Conservation (phyloP, 805 yeast species). For the Schwanniomyces polymorphus region DNA sequence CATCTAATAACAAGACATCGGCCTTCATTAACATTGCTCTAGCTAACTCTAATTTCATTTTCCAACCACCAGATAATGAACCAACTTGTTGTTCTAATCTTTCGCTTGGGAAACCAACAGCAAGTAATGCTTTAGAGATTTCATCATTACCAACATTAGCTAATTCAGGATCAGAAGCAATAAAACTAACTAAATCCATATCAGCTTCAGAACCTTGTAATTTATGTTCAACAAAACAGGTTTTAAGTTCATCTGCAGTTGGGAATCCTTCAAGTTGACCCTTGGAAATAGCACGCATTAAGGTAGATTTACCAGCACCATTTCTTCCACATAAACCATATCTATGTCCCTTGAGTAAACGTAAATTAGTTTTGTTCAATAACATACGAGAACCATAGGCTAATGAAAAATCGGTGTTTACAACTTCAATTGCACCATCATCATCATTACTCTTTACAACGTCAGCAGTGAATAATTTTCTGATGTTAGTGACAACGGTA, state of each 20-base stretch:
- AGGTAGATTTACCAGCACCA: slow-evolving; percentile 98
- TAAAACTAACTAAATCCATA: slow-evolving; percentile 82
- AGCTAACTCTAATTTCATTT: slow-evolving; percentile 97
- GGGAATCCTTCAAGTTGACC: slow-evolving; percentile 99
- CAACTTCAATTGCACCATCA: slow-evolving; percentile 87
- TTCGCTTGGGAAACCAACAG: slow-evolving; percentile 90
- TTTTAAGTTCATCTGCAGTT: slow-evolving; percentile 76
- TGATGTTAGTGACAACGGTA: slow-evolving; percentile 46
- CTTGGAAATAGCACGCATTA: slow-evolving; percentile 94
- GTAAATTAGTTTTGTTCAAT: slow-evolving; percentile 84
- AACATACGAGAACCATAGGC: slow-evolving; percentile 98
- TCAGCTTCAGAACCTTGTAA: slow-evolving; percentile 94
- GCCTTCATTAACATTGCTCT: slow-evolving; percentile 98
- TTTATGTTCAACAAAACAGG: slow-evolving; percentile 97
- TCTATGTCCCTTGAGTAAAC: slow-evolving; percentile 91
- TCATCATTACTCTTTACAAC: slow-evolving; percentile 52
- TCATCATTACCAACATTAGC: slow-evolving; percentile 61
- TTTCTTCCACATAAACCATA: slow-evolving; percentile 98
- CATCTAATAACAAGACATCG: slow-evolving; percentile 90
- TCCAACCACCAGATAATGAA: slow-evolving; percentile 98
- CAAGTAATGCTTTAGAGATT: slow-evolving; percentile 71
- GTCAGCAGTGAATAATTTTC: slow-evolving; percentile 49
- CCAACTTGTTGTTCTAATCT: slow-evolving; percentile 91
- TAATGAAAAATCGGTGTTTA: slow-evolving; percentile 89
- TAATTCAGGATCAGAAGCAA: slow-evolving; percentile 86